These are phyloP conservation scores for Didymella lethalis DNA, from an alignment of 2,329 filamentous ascomycete genomes.

Conservation along the genomic window DNA sequence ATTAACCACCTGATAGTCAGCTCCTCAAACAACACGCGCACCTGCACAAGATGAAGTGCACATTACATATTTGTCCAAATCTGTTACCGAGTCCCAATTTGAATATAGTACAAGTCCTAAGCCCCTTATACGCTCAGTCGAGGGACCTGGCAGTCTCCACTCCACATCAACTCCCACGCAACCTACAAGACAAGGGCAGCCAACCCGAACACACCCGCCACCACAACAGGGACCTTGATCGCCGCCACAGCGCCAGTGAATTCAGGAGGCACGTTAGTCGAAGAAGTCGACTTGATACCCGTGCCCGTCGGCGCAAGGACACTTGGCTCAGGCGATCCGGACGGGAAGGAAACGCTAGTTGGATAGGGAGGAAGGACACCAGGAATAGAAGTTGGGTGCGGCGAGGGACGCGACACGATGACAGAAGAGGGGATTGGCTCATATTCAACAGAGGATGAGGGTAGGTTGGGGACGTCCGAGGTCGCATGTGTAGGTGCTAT, in stretches of 20 bases:
- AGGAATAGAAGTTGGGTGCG: constrained; percentile 3
- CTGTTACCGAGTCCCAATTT: no score
- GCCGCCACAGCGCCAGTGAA: constrained; percentile 34
- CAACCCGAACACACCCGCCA: constrained; percentile 32
- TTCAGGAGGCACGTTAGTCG: constrained; percentile 18
- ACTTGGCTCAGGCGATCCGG: not conserved
- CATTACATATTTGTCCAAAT: no score
- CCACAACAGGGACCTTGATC: constrained; percentile 23
- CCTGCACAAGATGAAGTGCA: no score
- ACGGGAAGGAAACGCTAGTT: constrained; percentile 7
- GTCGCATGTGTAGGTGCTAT: constrained; percentile 2
- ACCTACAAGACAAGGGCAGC: constrained; percentile 31
- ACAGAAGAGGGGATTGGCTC: constrained; percentile 11
- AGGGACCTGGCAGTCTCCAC: no score
- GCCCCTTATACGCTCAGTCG: not conserved
- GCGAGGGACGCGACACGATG: constrained; percentile 14
- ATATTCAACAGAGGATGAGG: not conserved
- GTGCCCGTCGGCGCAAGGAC: constrained; percentile 17
- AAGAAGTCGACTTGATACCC: constrained; percentile 5
- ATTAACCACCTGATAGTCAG: not conserved
- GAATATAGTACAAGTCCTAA: not conserved
- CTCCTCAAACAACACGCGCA: not conserved
- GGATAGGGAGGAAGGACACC: constrained; percentile 24
- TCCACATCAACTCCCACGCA: no score
- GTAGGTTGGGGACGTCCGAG: constrained; percentile 10